phyloP scores from a whole-genome alignment of 768 basidiomycete genomes.

The Dentipellis sp. region DNA sequence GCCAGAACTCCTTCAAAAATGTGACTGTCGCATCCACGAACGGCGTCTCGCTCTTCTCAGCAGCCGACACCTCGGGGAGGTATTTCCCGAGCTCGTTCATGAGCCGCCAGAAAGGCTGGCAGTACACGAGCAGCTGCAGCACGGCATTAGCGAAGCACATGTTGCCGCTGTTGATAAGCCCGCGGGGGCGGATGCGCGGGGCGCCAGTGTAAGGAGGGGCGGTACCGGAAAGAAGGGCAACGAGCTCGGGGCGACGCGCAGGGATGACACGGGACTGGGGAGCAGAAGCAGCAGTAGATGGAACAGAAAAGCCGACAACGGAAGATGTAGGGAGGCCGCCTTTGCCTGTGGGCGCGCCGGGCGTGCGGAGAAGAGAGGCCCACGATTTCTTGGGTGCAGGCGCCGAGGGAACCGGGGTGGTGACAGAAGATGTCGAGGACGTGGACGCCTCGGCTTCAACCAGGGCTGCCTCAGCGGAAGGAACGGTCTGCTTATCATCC shows the following conservation, averaged over 20 bases:
- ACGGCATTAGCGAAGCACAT: conserved; percentile 98
- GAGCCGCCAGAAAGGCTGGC: conserved; percentile 74
- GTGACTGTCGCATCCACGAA: conserved; percentile 59
- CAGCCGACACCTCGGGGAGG: conserved; percentile 23
- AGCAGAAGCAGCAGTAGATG: conserved; percentile 34
- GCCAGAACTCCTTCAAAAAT: conserved; percentile 71
- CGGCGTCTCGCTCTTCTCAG: conserved; percentile 32
- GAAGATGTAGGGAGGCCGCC: conserved; percentile 59
- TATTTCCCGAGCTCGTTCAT: conserved; percentile 63
- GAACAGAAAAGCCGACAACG: conserved; percentile 66
- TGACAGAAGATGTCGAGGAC: neutral
- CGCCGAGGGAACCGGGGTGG: conserved; percentile 5
- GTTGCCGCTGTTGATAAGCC: conserved; percentile 90
- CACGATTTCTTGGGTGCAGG: conserved; percentile 50
- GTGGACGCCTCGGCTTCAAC: neutral
- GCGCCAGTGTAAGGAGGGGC: conserved; percentile 16
- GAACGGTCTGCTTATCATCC: neutral
- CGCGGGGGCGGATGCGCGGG: conserved; percentile 53
- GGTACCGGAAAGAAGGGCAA: conserved; percentile 42
- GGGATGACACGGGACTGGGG: conserved; percentile 13
- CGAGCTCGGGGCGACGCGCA: conserved; percentile 34
- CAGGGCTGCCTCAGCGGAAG: neutral
- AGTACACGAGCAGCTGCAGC: conserved; percentile 84
- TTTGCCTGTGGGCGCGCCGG: conserved; percentile 27
- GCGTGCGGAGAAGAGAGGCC: conserved; percentile 58